These are phyloP conservation scores for Ogataea hybrid DNA, from an alignment of 1,139 yeast species.

Conservation along the genomic window DNA sequence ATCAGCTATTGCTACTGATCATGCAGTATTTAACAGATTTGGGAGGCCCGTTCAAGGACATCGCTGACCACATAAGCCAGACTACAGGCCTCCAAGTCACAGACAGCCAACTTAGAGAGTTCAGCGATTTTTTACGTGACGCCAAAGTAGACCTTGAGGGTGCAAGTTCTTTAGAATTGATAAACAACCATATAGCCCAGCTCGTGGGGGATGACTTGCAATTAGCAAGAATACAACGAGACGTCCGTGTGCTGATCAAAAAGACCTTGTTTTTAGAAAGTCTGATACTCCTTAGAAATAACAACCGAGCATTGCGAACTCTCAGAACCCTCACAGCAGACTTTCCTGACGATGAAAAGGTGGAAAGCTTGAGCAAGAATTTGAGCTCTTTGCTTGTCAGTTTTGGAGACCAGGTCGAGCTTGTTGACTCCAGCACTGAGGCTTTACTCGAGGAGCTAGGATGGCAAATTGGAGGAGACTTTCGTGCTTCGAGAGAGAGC, in stretches of 20 bases:
- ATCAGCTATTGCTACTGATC: conserved; percentile 22
- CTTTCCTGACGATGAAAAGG: conserved; percentile 10
- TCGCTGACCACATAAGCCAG: conserved; percentile 11
- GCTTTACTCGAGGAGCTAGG: conserved; percentile 38
- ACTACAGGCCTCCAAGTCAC: conserved; percentile 15
- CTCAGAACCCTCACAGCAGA: conserved; percentile 36
- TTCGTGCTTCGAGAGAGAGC: conserved; percentile 36
- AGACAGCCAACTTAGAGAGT: conserved; percentile 7
- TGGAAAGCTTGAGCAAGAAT: conserved; percentile 8
- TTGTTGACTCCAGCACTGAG: conserved; percentile 1
- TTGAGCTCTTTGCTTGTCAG: conserved; percentile 27
- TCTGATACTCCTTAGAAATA: conserved; percentile 34
- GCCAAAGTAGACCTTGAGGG: conserved; percentile 12
- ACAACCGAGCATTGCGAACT: conserved; percentile 40
- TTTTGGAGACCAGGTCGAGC: conserved; percentile 5
- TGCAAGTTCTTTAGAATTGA: neutral
- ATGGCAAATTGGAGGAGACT: conserved; percentile 22
- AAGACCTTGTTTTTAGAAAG: conserved; percentile 41
- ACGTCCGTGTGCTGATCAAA: conserved; percentile 34
- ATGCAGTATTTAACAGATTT: conserved; percentile 22
- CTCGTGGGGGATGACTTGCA: neutral
- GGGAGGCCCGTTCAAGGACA: conserved; percentile 13
- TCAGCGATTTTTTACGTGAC: conserved; percentile 11
- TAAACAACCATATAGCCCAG: neutral
- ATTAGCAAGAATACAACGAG: neutral